Evolutionary conservation across 208 protist species (phyloP).

Genomic region (Crithidia thermophila): DNA sequence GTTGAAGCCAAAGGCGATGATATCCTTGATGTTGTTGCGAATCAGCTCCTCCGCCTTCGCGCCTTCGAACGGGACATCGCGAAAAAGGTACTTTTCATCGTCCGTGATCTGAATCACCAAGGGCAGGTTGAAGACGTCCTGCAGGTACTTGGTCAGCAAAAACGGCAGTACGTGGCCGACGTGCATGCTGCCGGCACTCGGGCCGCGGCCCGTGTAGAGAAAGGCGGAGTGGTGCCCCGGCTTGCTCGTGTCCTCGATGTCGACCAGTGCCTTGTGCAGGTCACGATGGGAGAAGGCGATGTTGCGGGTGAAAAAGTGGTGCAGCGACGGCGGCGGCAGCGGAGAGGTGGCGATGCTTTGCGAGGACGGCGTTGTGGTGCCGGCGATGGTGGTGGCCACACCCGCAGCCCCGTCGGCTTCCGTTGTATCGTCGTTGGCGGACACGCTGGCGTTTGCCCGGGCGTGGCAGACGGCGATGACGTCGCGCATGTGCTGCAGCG

Average conservation of each 20-base stretch:
- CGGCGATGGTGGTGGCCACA: not conserved
- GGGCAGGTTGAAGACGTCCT: conserved; percentile 98
- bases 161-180: conserved; percentile 99
- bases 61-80: conserved; percentile 88
- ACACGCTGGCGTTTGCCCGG: conserved; percentile 6
- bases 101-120: conserved; percentile 99
- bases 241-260: conserved; percentile 67
- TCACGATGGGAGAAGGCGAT: conserved; percentile 99
- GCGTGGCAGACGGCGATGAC: conserved; percentile 22
- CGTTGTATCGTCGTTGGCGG: conserved; percentile 16
- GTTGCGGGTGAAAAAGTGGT: conserved; percentile 94
- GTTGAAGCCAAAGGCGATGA: conserved; percentile 99
- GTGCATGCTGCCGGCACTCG: conserved; percentile 97
- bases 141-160: conserved; percentile 98
- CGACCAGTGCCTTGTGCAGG: conserved; percentile 93
- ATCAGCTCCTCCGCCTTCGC: conserved; percentile 81
- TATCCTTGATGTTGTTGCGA: conserved; percentile 98
- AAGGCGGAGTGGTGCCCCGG: conserved; percentile 92
- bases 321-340: conserved; percentile 36
- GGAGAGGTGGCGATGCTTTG: not conserved
- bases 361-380: not conserved
- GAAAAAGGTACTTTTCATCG: conserved; percentile 99
- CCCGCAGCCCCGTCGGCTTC: not conserved
- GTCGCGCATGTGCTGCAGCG: conserved; percentile 38
- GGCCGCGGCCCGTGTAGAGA: conserved; percentile 99